These are phyloP conservation scores for Passiflora organensis DNA, from an alignment of 345 rosid species.

Conservation along the genomic window DNA sequence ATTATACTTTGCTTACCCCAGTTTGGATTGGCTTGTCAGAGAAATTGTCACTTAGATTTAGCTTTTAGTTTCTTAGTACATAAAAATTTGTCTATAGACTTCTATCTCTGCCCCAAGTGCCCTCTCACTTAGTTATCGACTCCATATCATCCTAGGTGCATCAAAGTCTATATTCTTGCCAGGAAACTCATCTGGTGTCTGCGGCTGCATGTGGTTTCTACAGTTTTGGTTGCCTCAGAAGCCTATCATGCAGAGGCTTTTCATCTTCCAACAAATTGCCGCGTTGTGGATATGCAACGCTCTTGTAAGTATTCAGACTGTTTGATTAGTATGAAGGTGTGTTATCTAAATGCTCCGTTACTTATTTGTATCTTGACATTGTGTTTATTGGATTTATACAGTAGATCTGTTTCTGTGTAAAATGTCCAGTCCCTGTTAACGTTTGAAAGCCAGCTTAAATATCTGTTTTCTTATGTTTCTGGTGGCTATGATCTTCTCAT, in stretches of 20 bases:
- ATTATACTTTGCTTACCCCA: constrained; percentile 82
- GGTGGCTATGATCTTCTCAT: no score
- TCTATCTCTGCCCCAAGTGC: constrained; percentile 14
- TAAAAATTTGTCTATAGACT: constrained; percentile 12
- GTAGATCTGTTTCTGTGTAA: neutral
- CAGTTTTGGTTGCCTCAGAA: neutral
- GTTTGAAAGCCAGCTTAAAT: neutral
- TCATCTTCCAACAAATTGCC: neutral
- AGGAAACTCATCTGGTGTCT: neutral
- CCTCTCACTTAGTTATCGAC: no score
- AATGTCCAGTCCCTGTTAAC: neutral
- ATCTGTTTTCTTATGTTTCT: no score
- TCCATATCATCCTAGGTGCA: no score
- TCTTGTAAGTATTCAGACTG: constrained; percentile 10
- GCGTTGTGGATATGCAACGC: constrained; percentile 3
- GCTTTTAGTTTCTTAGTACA: neutral
- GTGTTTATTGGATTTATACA: neutral
- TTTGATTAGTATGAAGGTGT: constrained; percentile 7
- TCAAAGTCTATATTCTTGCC: no score
- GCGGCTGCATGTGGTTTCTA: constrained; percentile 1
- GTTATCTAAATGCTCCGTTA: constrained; percentile 9
- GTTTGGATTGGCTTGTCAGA: constrained; percentile 89
- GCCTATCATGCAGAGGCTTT: neutral
- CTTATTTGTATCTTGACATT: constrained; percentile 11
- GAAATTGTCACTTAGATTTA: constrained; percentile 55